Base-by-base conservation (phyloP, 1,284 basidiomycete species). In the Moniliophthora roreri region DNA sequence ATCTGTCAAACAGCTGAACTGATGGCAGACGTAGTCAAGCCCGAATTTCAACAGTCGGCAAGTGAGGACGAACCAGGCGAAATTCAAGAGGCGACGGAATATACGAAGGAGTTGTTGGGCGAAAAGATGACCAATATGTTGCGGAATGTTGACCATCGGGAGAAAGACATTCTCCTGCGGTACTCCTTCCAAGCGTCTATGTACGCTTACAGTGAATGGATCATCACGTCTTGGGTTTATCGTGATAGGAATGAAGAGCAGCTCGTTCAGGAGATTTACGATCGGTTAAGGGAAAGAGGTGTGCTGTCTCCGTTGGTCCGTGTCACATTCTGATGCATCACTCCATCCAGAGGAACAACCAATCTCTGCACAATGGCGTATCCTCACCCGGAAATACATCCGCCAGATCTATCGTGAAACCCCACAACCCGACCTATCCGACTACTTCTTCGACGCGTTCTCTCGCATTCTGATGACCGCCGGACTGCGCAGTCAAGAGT, bases 381-480 rank as follows among this genome's bases (percentile, higher is more conserved):
- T 72, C 28, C 54, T 79, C 54, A 71, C 72, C 36, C 69, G 71
- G 13, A 55, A 50, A 50, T 55, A 58, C 23, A 51, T 53, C 28
- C 51, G 55, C 21, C 41, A 53, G 23, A 41, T 56, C 16, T 56
- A 47, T 23, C 51, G 48, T 16, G 16, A 34, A 41, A 36, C 48
- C 40, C 42, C 45, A 28, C 48, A 42, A 26, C 63, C 64, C 15
- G 70, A 74, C 53, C 63, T 76, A 39, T 63, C 61, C 48, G 40
- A 65, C 1, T 66, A 66, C 26, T 64, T 78, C 59, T 63, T 70
- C 26, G 68, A 71, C 50, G 68, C 70, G 0, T 68, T 80, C 38
- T 69, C 71, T 55, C 69, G 76, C 53, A 69, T 81, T 54, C 64
- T 83, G 34, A 63, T 79, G 20, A 65, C 73, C 5, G 68, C 77